Base-by-base conservation (phyloP, 169 alveolate species). In the Fabrea salina region DNA sequence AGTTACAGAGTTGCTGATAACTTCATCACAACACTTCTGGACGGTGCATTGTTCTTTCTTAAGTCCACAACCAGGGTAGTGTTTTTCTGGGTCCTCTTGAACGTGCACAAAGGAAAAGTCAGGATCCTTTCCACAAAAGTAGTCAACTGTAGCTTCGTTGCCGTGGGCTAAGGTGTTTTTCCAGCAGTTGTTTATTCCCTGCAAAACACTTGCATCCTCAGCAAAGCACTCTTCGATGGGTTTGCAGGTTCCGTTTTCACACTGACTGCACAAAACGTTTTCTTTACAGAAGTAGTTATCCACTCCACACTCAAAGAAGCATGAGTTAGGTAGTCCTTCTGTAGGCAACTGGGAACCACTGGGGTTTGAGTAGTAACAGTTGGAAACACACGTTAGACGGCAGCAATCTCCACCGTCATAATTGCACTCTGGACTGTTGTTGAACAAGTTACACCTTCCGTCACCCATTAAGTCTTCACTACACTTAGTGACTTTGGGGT, bases 381-480 rank as follows among this genome's bases (percentile, higher is more conserved):
- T 66, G 41, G 53, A 40, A 41, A 57, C 39, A 44, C 93, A 87
- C 1, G 90, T 76, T 11, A 53, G 47, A 16, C 83, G 13, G 53
- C 93, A 88, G 70, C 93, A 88, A 61, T 88, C 93, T 22, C 93
- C 93, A 33, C 90, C 90, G 66, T 88, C 93, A 82, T 58, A 88
- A 7, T 44, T 37, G 71, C 93, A 88, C 11, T 67, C 72, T 37
- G 32, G 64, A 4, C 11, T 25, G 39, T 88, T 88, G 56, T 88
- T 88, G 27, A 72, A 25, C 4, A 40, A 40, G 56, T 88, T 87
- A 35, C 93, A 88, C n/a, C 59, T 79, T 43, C 88, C 88, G 59
- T 88, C 89, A 19, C 86, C 82, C 56, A 47, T 64, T 80, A 81
- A 66, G 19, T 77, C 77, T 3, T 67, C 75, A 33, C 71, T 82